Base-by-base conservation (phyloP, 805 yeast species). In the Suhomyces kilbournensis region DNA sequence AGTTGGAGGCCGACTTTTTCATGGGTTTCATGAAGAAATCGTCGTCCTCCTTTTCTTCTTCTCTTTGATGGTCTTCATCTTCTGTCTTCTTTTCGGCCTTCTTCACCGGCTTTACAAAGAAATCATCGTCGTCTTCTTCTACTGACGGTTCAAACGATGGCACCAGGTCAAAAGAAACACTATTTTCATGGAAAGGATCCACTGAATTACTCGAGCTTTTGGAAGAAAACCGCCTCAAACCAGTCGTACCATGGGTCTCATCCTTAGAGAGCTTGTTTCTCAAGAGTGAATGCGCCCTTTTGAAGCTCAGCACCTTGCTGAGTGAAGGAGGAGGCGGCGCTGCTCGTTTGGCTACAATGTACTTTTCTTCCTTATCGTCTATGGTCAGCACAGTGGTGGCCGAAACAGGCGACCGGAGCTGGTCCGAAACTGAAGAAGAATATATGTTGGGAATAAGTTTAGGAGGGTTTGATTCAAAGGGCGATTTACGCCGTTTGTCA, bases 401-500 rank as follows among this genome's bases (percentile, higher is more conserved):
- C 1, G 69, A 61, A 0, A 68, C 62, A 1, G 77, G 76, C 0
- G 77, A 73, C 35, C 61, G 56, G 2, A 65, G 46, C 25, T 62
- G 43, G 59, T 79, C 66, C 2, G 58, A 57, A 12, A 66, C 68
- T 4, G 75, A 69, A 5, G 72, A 68, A 1, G 71, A 66, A 49
- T 68, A 67, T 17, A 70, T 71, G 51, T 68, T 70, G 10, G 71
- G 69, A 45, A 69, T 67, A 35, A 64, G 54, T 51, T 67, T 47
- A 1, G 84, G 78, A 1, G 77, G 69, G 47, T 71, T 70, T 17
- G 71, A 64, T 17, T 73, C 83, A 61, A 80, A 88, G 1, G 96
- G 96, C 0, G 96, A 85, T 45, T 82, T 83, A 44, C 96, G 71
- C 48, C 90, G 76, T 59, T 86, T 83, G 60, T 90, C 94, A 63